A percentile compares a stretch with the other conserved stretches of the same genome.
phyloP scores from a whole-genome alignment of 129 eudicot species.

The Lonicera japonica region DNA sequence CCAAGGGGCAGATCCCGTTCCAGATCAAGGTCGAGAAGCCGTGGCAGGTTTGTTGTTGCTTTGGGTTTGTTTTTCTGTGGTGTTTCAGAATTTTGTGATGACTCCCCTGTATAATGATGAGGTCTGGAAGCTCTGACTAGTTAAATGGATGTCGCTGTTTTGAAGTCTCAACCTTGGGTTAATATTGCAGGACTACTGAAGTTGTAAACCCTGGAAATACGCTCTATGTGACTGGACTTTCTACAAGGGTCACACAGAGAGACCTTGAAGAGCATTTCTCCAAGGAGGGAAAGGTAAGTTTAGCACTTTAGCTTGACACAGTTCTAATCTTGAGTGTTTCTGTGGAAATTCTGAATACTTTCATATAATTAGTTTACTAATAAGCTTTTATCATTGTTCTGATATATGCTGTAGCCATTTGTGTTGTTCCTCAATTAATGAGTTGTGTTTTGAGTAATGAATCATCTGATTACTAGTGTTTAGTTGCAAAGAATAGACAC shows the following conservation, averaged over 20 bases:
- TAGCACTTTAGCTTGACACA: not conserved
- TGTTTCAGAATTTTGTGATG: not conserved
- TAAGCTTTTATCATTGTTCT: too few species aligned
- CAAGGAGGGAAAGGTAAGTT: constrained; percentile 87
- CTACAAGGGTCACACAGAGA: constrained; percentile 83
- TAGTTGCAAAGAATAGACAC: too few species aligned
- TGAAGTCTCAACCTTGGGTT: constrained; percentile 7
- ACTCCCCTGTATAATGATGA: not conserved
- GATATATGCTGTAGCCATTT: too few species aligned
- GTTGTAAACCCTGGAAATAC: constrained; percentile 76
- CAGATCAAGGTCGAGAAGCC: constrained; percentile 71
- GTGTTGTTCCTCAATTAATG: too few species aligned
- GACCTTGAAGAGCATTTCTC: constrained; percentile 91
- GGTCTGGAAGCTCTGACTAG: not conserved
- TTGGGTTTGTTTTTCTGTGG: not conserved
- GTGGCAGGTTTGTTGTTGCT: constrained; percentile 59
- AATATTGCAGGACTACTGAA: constrained; percentile 38
- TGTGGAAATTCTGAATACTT: too few species aligned
- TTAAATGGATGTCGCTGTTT: not conserved
- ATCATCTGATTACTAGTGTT: too few species aligned
- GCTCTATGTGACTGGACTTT: constrained; percentile 92
- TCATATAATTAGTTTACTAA: too few species aligned
- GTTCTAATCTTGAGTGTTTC: not conserved
- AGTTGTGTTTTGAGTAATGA: too few species aligned
- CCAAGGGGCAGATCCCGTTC: constrained; percentile 43